phyloP scores from a whole-genome alignment of 2,329 filamentous ascomycete species.

The Neonectria neomacrospora region DNA sequence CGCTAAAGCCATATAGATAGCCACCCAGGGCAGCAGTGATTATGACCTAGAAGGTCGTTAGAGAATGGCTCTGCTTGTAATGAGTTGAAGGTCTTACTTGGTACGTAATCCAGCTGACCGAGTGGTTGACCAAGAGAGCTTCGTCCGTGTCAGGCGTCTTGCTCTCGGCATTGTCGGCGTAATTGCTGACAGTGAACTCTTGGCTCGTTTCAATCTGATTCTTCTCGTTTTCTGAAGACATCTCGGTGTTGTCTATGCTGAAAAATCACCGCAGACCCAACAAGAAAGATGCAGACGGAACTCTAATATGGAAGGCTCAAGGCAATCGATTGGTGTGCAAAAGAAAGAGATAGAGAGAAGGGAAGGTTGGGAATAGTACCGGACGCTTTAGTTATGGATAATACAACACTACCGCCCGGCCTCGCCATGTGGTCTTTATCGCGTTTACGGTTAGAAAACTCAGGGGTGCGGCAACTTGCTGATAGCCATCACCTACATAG shows the following conservation, averaged over 20 bases:
- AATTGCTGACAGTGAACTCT: constrained; percentile 11
- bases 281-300: too few relatives aligned
- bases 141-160: constrained; percentile 3
- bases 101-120: constrained; percentile 32
- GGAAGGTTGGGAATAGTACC: too few relatives aligned
- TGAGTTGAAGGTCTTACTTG: constrained; percentile 8
- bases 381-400: too few relatives aligned
- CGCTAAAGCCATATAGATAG: constrained; percentile 29
- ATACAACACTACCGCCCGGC: too few relatives aligned
- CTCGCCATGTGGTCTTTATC: too few relatives aligned
- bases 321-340: too few relatives aligned
- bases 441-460: too few relatives aligned
- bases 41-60: constrained; percentile 22
- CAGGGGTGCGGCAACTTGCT: too few relatives aligned
- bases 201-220: constrained; percentile 19
- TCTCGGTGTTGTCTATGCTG: neutral
- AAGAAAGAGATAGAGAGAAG: too few relatives aligned
- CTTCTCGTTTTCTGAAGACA: constrained; percentile 20
- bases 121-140: constrained; percentile 20
- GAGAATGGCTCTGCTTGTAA: neutral
- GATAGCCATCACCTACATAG: too few relatives aligned
- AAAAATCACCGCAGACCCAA: too few relatives aligned
- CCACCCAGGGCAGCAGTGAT: constrained; percentile 31
- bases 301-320: too few relatives aligned
- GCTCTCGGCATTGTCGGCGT: constrained; percentile 13